Evolutionary conservation across 768 basidiomycete species (phyloP), one percentile per base, ranked within the genome.

Genomic region (Amanita phalloides): DNA sequence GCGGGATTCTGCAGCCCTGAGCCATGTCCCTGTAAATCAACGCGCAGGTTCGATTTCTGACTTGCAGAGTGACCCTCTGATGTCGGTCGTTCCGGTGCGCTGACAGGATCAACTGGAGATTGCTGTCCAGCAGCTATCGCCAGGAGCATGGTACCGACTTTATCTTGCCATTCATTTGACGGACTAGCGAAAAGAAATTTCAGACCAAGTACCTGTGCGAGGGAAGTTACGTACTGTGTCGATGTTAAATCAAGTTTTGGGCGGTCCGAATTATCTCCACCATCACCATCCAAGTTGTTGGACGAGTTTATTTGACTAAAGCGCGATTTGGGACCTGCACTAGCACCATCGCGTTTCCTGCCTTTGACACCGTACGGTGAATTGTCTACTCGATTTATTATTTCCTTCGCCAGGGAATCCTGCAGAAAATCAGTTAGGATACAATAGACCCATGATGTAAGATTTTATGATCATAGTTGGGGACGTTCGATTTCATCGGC

Each of bases 131-230:
- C 49, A 50, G 28, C 33, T 36, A 48, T 37, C 20, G 61, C 52
- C 56, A 59, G 59, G 41, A 74, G 66, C 67, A 73, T 73, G 23
- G 65, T 57, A 3, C 68, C 66, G 3, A 90, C 81, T 42, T 71
- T 70, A 58, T 87, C 86, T 64, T 90, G 89, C 88, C 88, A 90
- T 65, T 90, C 86, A 56, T 81, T 82, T 21, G 86, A 84, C 14
- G 87, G 86, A 56, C 86, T 89, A 53, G 33, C 50, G n/a, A 42
- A 17, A n/a, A 54, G 39, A 33, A 53, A 53, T 28, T 28, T 28
- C 8, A 10, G 11, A 11, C n/a, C 39, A n/a, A 41, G 5, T 26
- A 20, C 23, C 30, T 37, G 25, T 30, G 8, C 3, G 9, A 37
- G 26, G 20, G 48, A 9, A 23, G 37, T 39, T 28, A 71, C 82